Evolutionary conservation across 2,329 filamentous ascomycete species (phyloP), one percentile per base, ranked within the genome.

Genomic region (Dactylellina parvicollis): DNA sequence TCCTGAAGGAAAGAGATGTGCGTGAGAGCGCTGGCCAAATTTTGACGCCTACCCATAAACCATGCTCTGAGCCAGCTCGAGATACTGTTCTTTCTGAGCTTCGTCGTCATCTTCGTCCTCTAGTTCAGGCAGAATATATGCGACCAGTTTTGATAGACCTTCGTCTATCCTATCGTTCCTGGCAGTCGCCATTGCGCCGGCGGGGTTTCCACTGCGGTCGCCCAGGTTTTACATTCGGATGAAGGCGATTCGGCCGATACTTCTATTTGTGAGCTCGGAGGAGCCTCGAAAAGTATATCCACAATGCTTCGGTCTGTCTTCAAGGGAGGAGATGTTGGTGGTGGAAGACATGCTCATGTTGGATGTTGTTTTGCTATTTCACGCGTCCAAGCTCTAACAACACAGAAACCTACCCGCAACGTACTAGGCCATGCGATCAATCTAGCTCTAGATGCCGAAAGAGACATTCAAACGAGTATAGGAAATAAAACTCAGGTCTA

Each of bases 31-130:
- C 18, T 20, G 24, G 8, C 20, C n/a, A 14, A 8, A 20, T 5
- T 12, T 24, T 16, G 26, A 28, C 20, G 72, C 80, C 76, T 79
- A 87, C 86, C 81, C 83, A 62, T 86, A 83, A 49, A 88, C 79
- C 46, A 86, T 83, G 24, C 81, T 81, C 77, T 83, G 65, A 54
- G 70, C 75, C 62, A 69, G 59, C 56, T 75, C 59, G 42, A 76
- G 55, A 47, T 54, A 54, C 44, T 76, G 66, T 26, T 67, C 61
- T 50, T 70, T 65, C 8, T 65, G 52, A 46, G 62, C 64, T 55
- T 75, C 70, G 22, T 61, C 52, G 7, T 74, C 64, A 36, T 76
- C 75, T 59, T 75, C 73, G 42, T 76, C 57, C 18, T 76, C 70
- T 18, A 64, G 30, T 20, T 60, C 70, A 14, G 74, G 75, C 8